Evolutionary conservation across 345 rosid genomes (phyloP), one percentile per base, ranked within the genome.

Genomic region (Cardamine chenopodiifolia): DNA sequence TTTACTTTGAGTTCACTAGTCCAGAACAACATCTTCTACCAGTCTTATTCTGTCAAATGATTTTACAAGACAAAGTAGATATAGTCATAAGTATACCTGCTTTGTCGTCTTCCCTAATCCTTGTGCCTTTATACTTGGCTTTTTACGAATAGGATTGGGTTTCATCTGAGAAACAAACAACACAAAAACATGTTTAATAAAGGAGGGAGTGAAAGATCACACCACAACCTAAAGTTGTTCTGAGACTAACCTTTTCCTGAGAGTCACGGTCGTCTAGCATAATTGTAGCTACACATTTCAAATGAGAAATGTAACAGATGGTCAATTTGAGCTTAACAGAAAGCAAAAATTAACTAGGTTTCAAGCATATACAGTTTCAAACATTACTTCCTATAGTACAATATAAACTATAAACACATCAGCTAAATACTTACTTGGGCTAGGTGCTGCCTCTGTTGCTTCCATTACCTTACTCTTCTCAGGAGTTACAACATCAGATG

Each of bases 201-300:
- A 54, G 10, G 61, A 52, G 34, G 22, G 47, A 66, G 55, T 71
- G 42, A 56, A 49, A 63, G 25, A 58, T 74, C 40, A 69, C 72
- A 54, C 48, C 29, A 66, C 32, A 57, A 57, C 22, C 58, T 26
- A 47, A 49, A 72, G 20, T 12, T 50, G 65, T 57, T 49, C 45
- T 62, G 62, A 53, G 75, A 61, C 77, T 53, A 72, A 90, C 99
- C 85, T 83, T 89, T 73, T 82, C 74, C 61, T 52, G 78, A 70
- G 86, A 78, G 67, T 80, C 48, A 58, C 5, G 22, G 31, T 74
- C 83, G 63, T 76, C 85, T 72, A 73, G 76, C 75, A 69, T 86
- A 71, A 70, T 81, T 54, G 75, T 57, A 80, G 82, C 95, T 90
- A 82, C 71, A 79, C 69, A 83, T 17, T 77, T 62, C 20, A 77